Evolutionary conservation across 495 filamentous ascomycete genomes (phyloP).

Genomic region (Penicillium egyptiacum): DNA sequence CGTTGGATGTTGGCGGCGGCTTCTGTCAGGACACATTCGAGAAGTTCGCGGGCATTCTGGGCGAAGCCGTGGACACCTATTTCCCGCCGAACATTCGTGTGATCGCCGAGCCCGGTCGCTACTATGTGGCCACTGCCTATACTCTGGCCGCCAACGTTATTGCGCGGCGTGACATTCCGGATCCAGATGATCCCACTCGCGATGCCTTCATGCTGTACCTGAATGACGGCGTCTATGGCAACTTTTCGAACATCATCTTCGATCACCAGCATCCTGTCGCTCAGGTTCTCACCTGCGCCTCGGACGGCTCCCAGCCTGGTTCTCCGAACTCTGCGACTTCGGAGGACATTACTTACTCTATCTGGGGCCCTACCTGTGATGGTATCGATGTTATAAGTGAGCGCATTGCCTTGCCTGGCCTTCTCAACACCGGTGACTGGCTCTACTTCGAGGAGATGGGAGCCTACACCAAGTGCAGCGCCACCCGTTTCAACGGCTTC

Average conservation of each 20-base stretch:
- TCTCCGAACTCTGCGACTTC: slow-evolving; percentile 51
- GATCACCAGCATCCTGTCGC: slow-evolving; percentile 92
- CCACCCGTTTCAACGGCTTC: slow-evolving; percentile 98
- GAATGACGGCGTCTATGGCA: slow-evolving; percentile 96
- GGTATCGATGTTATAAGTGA: slow-evolving; percentile 90
- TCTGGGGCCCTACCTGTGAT: slow-evolving; percentile 98
- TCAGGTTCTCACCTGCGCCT: slow-evolving; percentile 67
- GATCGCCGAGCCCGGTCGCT: slow-evolving; percentile 95
- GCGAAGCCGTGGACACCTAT: slow-evolving; percentile 76
- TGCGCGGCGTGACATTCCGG: slow-evolving; percentile 82
- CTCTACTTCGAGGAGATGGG: slow-evolving; percentile 99
- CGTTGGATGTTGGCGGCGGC: slow-evolving; percentile 91
- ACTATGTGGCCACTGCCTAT: slow-evolving; percentile 91
- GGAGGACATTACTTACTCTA: slow-evolving; percentile 67
- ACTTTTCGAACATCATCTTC: slow-evolving; percentile 98
- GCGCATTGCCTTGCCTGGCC: slow-evolving; percentile 67
- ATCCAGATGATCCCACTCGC: slow-evolving; percentile 52
- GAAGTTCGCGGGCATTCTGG: slow-evolving; percentile 77
- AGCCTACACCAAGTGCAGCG: slow-evolving; percentile 95
- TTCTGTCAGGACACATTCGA: slow-evolving; percentile 90
- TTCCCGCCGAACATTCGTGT: slow-evolving; percentile 83
- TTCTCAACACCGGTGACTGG: slow-evolving; percentile 91
- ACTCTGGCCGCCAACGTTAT: slow-evolving; percentile 93
- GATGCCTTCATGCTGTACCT: slow-evolving; percentile 92
- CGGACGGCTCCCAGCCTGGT: slow-evolving; percentile 43